Base-by-base conservation (phyloP, 345 rosid species). In the Gossypium turneri region DNA sequence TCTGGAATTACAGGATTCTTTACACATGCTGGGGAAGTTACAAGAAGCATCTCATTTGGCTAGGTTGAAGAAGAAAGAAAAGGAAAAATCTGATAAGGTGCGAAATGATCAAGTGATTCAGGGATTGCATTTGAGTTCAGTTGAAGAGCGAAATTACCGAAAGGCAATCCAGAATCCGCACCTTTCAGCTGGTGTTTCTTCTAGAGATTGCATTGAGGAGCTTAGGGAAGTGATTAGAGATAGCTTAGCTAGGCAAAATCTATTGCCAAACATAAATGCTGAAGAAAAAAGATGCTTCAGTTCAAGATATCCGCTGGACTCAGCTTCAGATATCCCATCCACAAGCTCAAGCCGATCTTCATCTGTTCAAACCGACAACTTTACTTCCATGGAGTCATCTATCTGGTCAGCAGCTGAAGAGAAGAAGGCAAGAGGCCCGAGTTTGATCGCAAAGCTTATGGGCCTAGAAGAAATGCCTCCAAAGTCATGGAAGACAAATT, bases 401-500 rank as follows among this genome's bases (percentile, higher is more conserved):
- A 61, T 48, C 15, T 81, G 86, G 1, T 81, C 81, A 61, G 78
- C 79, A 80, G 55, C 75, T 70, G 70, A 72, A 19, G 63, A 76
- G 57, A 84, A 76, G 70, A 79, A 76, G 77, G 80, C 63, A n/a
- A 85, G 74, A 79, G 76, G 85, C 45, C 84, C 86, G 9, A 87
- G 81, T 77, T 80, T 95, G 87, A 85, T 95, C 24, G 98, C 99
- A 78, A 93, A 85, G 89, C 90, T 95, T 55, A 95, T 95, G 99
- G 98, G 99, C 56, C 76, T 93, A 65, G 98, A 93, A 78, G 93
- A 80, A 53, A 72, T 85, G 15, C 86, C 92, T 38, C 77, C 82
- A 65, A 85, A 84, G 75, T 79, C 79, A 48, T 65, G 25, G 19
- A 77, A 61, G 71, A 29, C 53, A 77, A 19, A 38, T 78, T 47